Evolutionary conservation across 164 flowering plant genomes (phyloP).

Genomic region (Hamamelis virginiana): DNA sequence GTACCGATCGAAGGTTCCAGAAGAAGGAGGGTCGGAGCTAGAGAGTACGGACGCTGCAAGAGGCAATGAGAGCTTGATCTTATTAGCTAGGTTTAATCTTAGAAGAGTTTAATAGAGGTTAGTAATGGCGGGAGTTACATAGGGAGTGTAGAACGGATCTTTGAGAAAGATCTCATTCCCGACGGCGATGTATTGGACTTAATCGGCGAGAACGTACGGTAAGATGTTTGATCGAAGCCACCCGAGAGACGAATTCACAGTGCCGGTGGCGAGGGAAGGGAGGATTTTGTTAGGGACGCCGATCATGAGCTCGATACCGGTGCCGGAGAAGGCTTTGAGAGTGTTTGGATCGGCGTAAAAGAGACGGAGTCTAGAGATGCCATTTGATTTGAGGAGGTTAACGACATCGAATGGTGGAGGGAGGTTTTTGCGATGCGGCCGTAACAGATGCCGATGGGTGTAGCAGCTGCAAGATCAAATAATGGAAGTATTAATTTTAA

Average conservation of each 20-base stretch:
- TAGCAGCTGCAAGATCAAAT: constrained; percentile 28
- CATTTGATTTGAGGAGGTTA: constrained; percentile 33
- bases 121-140: constrained; percentile 35
- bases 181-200: constrained; percentile 41
- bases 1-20: constrained; percentile 32
- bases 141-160: constrained; percentile 35
- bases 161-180: constrained; percentile 49
- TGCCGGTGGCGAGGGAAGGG: constrained; percentile 30
- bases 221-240: constrained; percentile 45
- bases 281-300: constrained; percentile 50
- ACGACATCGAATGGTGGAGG: constrained; percentile 33
- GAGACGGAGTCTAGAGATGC: constrained; percentile 37
- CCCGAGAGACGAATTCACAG: constrained; percentile 9
- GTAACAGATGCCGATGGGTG: constrained; percentile 46
- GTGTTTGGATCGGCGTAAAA: constrained; percentile 34
- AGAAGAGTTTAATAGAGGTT: constrained; percentile 45
- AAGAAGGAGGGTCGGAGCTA: constrained; percentile 44
- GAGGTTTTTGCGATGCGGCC: constrained; percentile 49
- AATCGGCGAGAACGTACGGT: constrained; percentile 22
- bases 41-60: constrained; percentile 40
- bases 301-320: constrained; percentile 39
- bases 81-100: constrained; percentile 20
- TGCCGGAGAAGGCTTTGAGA: constrained; percentile 32
- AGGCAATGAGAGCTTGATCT: constrained; percentile 41
- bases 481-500: background rate